Base-by-base conservation (phyloP, 371 early-diverging fungal species). In the Dinochytrium kinnereticum region DNA sequence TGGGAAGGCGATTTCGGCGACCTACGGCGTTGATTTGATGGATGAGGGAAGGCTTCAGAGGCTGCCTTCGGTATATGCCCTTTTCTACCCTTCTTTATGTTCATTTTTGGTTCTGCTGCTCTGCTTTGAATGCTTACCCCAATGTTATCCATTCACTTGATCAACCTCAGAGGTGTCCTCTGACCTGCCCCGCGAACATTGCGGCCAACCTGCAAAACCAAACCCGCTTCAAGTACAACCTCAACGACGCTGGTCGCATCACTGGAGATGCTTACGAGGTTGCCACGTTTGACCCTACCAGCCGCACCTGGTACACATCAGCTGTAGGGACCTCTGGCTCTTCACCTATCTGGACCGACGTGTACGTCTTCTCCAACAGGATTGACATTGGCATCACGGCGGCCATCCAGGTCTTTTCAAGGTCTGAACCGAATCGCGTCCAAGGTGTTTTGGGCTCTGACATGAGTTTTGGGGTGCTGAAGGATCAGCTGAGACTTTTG, bases 361-460 rank as follows among this genome's bases (percentile, higher is more conserved):
- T 26, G 2, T 40, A 66, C 66, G 44, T 66, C 15, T 66, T 66
- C 30, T 5, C 66, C 44, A 66, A 66, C 66, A 66, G 19, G 19
- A 66, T 66, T 40, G 66, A 66, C 28, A 26, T 66, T 26, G 66
- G 66, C 3, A 40, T 66, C 66, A 66, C 38, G 5, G 66, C 66
- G 44, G 10, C 44, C 40, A 30, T 66, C 24, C 66, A 19, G 10
- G 13, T 64, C 64, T 64, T 31, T 36, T 15, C 38, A n/a, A 5
- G 28, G 44, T 21, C 30, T 36, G 61, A 37, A 33, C 10, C 66
- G 13, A 7, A 2, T 30, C 66, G 37, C 34, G 24, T 40, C 24
- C 3, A 10, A 2, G 66, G 66, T 19, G 44, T 66, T 40, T 40
- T 40, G 24, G 66, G 44, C 38, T 5, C 28, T 19, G 44, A 40